Percentiles rank a stretch among this genome's conserved stretches.
phyloP scores from a whole-genome alignment of 2,329 filamentous ascomycete species.

The Trichophyton simii region DNA sequence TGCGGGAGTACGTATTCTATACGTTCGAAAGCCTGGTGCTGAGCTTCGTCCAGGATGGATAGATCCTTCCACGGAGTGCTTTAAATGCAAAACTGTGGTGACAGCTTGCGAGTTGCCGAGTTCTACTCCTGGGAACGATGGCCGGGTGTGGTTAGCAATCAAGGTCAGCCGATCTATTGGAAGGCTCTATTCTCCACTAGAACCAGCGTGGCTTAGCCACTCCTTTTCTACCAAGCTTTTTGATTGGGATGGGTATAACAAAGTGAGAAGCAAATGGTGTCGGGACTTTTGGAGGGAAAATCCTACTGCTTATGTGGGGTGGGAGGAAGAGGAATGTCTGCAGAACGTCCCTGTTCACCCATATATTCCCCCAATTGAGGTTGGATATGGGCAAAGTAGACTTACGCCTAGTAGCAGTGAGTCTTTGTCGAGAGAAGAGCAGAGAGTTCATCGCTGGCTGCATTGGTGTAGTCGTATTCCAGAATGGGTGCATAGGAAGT shows the following conservation, averaged over 20 bases:
- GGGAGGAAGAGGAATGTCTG: too few species aligned
- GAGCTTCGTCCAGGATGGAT: background rate
- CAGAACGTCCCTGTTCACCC: too few species aligned
- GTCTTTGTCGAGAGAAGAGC: too few species aligned
- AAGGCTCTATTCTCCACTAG: slow-evolving; percentile 5
- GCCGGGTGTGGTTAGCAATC: background rate
- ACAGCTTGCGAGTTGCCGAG: background rate
- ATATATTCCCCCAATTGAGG: too few species aligned
- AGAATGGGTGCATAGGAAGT: too few species aligned
- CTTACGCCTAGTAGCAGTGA: too few species aligned
- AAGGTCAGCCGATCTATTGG: slow-evolving; percentile 2
- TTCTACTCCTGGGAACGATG: background rate
- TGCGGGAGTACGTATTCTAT: background rate
- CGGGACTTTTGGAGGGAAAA: background rate
- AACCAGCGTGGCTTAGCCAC: background rate
- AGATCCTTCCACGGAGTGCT: background rate
- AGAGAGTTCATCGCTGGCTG: too few species aligned
- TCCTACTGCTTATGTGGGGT: background rate
- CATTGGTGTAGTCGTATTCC: too few species aligned
- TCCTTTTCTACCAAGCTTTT: background rate
- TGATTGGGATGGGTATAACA: background rate
- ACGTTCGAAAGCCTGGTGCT: background rate
- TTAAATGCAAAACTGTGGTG: background rate
- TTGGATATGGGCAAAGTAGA: too few species aligned
- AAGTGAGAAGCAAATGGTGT: background rate